Evolutionary conservation across 2,329 filamentous ascomycete genomes (phyloP), one percentile per base, ranked within the genome.

Genomic region (Emergomyces africanus): DNA sequence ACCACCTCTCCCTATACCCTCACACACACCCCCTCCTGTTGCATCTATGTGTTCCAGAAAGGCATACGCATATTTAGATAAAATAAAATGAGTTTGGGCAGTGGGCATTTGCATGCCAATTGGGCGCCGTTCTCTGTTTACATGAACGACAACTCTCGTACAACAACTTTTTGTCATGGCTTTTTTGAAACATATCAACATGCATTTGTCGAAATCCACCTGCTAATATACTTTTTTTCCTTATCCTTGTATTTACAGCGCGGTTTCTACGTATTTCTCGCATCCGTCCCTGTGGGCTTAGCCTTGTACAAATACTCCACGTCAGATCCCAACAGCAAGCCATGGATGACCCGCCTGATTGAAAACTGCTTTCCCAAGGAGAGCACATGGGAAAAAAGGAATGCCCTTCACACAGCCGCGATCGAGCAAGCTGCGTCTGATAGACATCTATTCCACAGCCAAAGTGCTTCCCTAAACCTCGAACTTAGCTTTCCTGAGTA

Each of bases 401-500:
- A 86, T 68, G 78, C 79, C 58, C 67, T 85, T 57, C 84, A 85
- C 71, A 82, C 81, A 12, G 74, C 76, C 60, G 79, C 81, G 64
- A 73, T 86, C 63, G 83, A 87, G 74, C 80, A 82, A 72, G 84
- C 83, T 28, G 84, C 81, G 41, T 73, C 76, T 56, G 84, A 88
- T 69, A 75, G 81, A 61, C 81, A 84, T 64, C 69, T 87, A 64
- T 85, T 86, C 69, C 74, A 78, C 35, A 76, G 72, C 60, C 71
- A 72, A 59, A 66, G 65, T 33, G 67, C 67, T 23, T 66, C 72
- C 25, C 72, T 76, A 64, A 75, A 72, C 58, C 74, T 83, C 50
- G 77, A 83, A 23, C 70, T 87, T 70, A 81, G 73, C 68, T 83
- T 81, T 66, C 83, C 81, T 39, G 85, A 88, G 85, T 88, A 80